Evolutionary conservation across 352 stramenopile genomes (phyloP), one percentile per base, ranked within the genome.

Genomic region (Globisporangium cederbergense): DNA sequence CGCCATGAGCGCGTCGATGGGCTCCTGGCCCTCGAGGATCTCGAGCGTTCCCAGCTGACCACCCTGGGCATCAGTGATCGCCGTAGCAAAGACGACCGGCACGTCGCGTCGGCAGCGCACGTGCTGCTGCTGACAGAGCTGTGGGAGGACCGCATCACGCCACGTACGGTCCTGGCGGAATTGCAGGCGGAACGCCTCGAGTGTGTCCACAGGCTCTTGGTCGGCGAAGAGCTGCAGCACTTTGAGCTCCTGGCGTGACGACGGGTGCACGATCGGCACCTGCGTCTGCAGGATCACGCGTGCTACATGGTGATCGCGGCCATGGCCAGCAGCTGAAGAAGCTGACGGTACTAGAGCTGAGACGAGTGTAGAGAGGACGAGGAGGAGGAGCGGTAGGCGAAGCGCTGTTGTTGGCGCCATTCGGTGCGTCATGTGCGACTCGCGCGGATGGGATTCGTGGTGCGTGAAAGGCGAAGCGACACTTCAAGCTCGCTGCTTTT

Each of bases 171-270:
- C 71, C 30, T 86, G 75, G 13, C 54, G 43, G 54, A 85, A 74
- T 4, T 67, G 64, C 30, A 62, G 25, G 22, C 80, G 80, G 64
- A 89, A 83, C 22, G 53, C 54, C 56, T 88, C 80, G 55, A 89
- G 72, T 8, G 67, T 67, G 64, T 88, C 80, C 28, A 88, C 76
- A 20, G 80, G 80, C 49, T 88, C 80, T 34, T 84, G 65, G 16
- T 68, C 70, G 0, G 66, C 71, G 2, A 81, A 62, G 30, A 85
- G 20, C 56, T 78, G 8, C 51, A 85, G 74, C 42, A 51, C 47
- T 59, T 58, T 68, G 50, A 66, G 59, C 43, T 59, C 52, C 30
- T 60, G 58, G 42, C 52, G 63, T 13, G 42, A 46, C 42, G 61
- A 67, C 42, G 61, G 61, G 34, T 67, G 61, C 43, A 57, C 40